phyloP scores from a whole-genome alignment of 1,284 basidiomycete genomes.

The Apiotrichum siamense region DNA sequence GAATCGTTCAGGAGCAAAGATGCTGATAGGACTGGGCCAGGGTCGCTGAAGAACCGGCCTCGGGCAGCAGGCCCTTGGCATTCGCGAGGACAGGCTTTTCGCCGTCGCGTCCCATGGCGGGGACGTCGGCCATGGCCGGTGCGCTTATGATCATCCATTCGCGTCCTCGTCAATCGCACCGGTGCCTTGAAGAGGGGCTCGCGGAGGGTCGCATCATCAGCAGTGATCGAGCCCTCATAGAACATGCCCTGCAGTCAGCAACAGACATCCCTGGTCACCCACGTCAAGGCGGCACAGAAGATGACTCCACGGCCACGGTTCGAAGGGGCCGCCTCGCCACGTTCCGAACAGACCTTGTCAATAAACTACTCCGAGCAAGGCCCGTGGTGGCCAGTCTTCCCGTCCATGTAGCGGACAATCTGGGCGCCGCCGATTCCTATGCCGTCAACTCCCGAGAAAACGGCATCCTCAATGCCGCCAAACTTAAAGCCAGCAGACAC shows the following conservation, averaged over 20 bases:
- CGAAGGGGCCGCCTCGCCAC: background rate
- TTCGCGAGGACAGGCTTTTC: background rate
- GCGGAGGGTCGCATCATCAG: background rate
- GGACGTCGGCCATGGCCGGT: background rate
- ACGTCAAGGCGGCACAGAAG: background rate
- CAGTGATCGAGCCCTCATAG: background rate
- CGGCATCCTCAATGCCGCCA: background rate
- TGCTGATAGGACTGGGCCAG: too few relatives aligned
- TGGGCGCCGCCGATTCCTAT: background rate
- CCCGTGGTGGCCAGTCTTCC: background rate
- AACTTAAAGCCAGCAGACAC: background rate
- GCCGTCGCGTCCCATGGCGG: background rate
- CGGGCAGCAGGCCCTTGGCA: background rate
- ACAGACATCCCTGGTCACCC: too few relatives aligned
- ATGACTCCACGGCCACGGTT: background rate
- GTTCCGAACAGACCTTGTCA: background rate
- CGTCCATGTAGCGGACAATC: background rate
- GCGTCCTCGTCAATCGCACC: background rate
- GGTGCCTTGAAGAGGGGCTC: background rate
- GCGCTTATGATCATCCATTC: background rate
- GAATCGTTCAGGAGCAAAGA: too few relatives aligned
- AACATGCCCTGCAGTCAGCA: background rate
- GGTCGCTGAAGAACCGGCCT: background rate
- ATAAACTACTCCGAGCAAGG: background rate
- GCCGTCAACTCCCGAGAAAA: background rate